Percentiles rank a stretch among this genome's conserved stretches.
These are phyloP conservation scores for Debaryomyces maramus DNA, from an alignment of 805 yeast species.

Conservation along the genomic window DNA sequence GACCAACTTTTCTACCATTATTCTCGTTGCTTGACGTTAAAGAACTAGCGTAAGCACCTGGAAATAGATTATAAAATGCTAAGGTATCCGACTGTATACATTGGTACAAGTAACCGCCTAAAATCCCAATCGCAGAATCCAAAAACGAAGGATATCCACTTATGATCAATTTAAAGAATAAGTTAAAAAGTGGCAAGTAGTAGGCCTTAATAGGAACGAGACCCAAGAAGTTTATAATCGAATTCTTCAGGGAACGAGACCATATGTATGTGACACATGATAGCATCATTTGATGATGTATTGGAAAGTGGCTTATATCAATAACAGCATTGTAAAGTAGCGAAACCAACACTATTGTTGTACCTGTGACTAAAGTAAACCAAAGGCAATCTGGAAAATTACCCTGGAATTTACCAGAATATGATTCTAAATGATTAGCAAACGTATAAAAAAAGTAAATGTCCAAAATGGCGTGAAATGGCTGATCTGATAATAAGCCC, in stretches of 20 bases:
- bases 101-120: constrained; percentile 58
- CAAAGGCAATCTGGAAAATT: constrained; percentile 57
- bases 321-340: constrained; percentile 26
- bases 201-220: constrained; percentile 56
- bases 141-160: constrained; percentile 43
- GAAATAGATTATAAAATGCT: constrained; percentile 40
- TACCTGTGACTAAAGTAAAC: constrained; percentile 51
- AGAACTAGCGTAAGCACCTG: constrained; percentile 25
- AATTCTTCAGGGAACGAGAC: constrained; percentile 57
- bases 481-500: constrained; percentile 24
- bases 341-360: constrained; percentile 42
- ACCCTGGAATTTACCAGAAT: constrained; percentile 43
- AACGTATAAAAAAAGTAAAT: constrained; percentile 58
- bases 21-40: constrained; percentile 6
- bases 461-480: constrained; percentile 40
- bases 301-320: constrained; percentile 15
- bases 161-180: constrained; percentile 35
- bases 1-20: constrained; percentile 34
- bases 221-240: constrained; percentile 53
- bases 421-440: constrained; percentile 54
- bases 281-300: constrained; percentile 42
- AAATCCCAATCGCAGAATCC: constrained; percentile 49
- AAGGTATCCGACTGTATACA: constrained; percentile 60
- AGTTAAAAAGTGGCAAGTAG: constrained; percentile 47
- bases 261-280: constrained; percentile 61